A percentile compares a stretch with the other conserved stretches of the same genome.
Evolutionary conservation across 225 moss, liverwort and hornwort species (phyloP).

Genomic region (Sphagnum tenellum): DNA sequence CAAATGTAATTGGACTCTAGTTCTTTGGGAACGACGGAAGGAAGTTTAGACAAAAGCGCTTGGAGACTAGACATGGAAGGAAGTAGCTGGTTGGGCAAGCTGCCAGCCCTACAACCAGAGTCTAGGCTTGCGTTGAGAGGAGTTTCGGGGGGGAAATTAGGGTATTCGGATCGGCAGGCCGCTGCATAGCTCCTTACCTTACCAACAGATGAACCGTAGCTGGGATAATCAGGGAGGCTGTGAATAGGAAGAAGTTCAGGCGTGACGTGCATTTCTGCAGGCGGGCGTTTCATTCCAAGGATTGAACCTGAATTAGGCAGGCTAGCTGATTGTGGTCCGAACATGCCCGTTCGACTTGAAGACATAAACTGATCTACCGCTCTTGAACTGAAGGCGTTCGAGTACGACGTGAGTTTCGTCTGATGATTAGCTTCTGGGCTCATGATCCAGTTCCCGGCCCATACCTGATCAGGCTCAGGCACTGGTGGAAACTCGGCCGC

Average conservation of each 20-base stretch:
- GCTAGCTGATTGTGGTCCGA: constrained; percentile 31
- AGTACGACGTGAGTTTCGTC: too few species aligned
- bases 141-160: too few species aligned
- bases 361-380: constrained; percentile 16
- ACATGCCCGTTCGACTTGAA: not conserved
- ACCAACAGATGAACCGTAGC: too few species aligned
- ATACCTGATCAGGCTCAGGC: too few species aligned
- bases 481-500: not conserved
- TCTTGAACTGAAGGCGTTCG: constrained; percentile 9
- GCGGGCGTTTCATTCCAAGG: constrained; percentile 14
- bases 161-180: not conserved
- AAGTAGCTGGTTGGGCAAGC: constrained; percentile 4
- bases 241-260: constrained; percentile 3
- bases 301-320: constrained; percentile 3
- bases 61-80: constrained; percentile 86
- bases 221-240: constrained; percentile 18
- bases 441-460: too few species aligned
- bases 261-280: not conserved
- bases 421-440: too few species aligned
- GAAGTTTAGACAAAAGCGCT: constrained; percentile 73
- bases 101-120: too few species aligned
- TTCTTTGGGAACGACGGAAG: constrained; percentile 33
- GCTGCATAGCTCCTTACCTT: constrained; percentile 10
- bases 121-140: too few species aligned
- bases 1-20: too few species aligned